Evolutionary conservation across 495 filamentous ascomycete species (phyloP), one percentile per base, ranked within the genome.

Genomic region (Xylaria cubensis): DNA sequence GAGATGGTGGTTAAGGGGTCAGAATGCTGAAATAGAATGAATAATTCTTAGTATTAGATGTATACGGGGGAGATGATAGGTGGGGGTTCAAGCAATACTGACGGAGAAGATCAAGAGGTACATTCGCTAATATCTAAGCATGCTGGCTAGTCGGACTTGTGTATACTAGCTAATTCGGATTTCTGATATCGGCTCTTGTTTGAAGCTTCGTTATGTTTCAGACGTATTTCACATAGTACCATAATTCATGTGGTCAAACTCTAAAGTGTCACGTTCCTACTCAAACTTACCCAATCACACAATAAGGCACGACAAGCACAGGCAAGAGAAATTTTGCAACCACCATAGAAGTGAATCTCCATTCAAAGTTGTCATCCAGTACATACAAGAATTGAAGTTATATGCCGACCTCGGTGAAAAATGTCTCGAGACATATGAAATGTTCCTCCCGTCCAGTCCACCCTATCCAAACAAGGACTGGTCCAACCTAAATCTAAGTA

Each of bases 361-460:
- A 50, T 62, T 64, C 39, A 59, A 70, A 63, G 46, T 71, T 71
- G 69, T 64, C 59, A 71, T 64, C 69, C 69, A 71, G 69, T 71
- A 71, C 69, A 71, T 64, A 71, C 69, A 71, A 64, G 69, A 71
- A 71, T 71, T 21, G 69, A 71, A 71, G 46, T 64, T 64, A 64
- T 53, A 55, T 64, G 69, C 69, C 44, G 29, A 26, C 19, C 8
- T 42, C 10, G 59, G 67, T 39, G 24, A 68, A 68, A 59, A 59
- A 46, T 68, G 24, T 59, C 4, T 41, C 67, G 17, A 32, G 29
- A 70, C 36, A 8, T 15, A 51, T 29, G 44, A 70, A 70, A 32
- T n/a, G 13, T 42, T 46, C 41, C 67, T 46, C 32, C 39, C 39
- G 53, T 17, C 50, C 51, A 36, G 67, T 36, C 67, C 42, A 6